Base-by-base conservation (phyloP, 2,329 filamentous ascomycete species). In the Helotiales sp. region DNA sequence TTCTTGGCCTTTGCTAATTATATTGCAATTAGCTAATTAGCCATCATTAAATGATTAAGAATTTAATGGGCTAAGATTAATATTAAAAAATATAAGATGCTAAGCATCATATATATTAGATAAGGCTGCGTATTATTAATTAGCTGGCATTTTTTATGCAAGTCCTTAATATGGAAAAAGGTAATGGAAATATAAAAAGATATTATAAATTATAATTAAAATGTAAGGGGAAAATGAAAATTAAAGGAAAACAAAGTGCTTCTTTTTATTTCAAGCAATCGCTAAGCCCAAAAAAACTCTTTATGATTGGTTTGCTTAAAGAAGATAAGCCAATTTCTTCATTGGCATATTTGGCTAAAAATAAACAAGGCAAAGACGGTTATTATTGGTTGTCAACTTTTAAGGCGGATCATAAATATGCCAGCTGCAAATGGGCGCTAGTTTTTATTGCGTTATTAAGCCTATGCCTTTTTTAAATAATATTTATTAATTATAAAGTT, bases 311-410 rank as follows among this genome's bases (percentile, higher is more conserved):
- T 40, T 17, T 57, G 37, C 52, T 24, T 57, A 17, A 30, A 57
- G 20, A n/a, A 43, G 54, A 20, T 58, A 15, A n/a, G 11, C 30
- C 32, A 17, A 40, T n/a, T 40, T 58, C 32, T 43, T 5, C 32
- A 57, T 57, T 22, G n/a, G 4, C 52, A 34, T 22, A 20, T 37
- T n/a, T 58, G 22, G 54, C 54, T 24, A 40, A 20, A 58, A 58
- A 58, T 40, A 54, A 28, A 58, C 34, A 11, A 58, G 54, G 54
- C 54, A 58, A 32, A 58, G 54, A 58, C 54, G 32, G 54, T 58
- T n/a, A n/a, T 58, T n/a, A 58, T 40, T 32, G 54, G 5, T 43
- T 22, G 54, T 58, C 22, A 58, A 32, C 54, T 58, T 58, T 58
- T 58, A 20, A n/a, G 54, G 30, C 54, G 54, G 54, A 58, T 43